Conservation (phyloP, 345 rosid genomes). For the Eucalyptus erythrocorys region DNA sequence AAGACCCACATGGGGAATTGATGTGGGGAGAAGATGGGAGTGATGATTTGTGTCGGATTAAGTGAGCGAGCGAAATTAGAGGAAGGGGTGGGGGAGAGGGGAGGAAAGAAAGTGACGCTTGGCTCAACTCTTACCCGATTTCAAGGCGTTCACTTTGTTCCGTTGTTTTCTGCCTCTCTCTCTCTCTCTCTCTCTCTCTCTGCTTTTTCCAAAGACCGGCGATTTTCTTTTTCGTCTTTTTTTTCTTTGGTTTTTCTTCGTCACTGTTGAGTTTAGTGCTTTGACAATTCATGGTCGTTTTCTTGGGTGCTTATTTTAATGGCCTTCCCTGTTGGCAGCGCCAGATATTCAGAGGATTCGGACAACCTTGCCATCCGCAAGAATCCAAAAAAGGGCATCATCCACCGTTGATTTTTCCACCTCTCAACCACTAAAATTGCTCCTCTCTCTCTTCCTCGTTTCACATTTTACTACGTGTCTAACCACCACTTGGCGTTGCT, state of each 20-base stretch:
- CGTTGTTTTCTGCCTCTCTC: neutral
- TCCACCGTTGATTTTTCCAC: neutral
- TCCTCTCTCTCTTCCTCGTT: neutral
- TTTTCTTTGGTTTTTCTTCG: neutral
- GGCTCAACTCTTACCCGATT: neutral
- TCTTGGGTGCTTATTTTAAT: neutral
- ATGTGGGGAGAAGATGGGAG: neutral
- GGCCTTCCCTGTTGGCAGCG: neutral
- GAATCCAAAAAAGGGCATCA: neutral
- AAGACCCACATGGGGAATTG: neutral
- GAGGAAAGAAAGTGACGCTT: neutral
- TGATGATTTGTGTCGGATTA: neutral
- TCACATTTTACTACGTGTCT: neutral
- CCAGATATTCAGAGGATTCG: neutral
- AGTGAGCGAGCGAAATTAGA: neutral
- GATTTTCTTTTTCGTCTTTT: neutral
- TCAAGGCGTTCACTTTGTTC: neutral
- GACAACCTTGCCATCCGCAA: neutral
- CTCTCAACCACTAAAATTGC: neutral
- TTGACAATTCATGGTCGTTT: neutral
- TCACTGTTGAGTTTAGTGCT: neutral
- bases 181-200: neutral
- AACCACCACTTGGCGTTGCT: neutral
- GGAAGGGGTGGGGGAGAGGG: neutral
- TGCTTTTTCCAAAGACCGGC: neutral